phyloP scores from a whole-genome alignment of 192 early-diverging fungal species.

The Backusella mclennaniae region DNA sequence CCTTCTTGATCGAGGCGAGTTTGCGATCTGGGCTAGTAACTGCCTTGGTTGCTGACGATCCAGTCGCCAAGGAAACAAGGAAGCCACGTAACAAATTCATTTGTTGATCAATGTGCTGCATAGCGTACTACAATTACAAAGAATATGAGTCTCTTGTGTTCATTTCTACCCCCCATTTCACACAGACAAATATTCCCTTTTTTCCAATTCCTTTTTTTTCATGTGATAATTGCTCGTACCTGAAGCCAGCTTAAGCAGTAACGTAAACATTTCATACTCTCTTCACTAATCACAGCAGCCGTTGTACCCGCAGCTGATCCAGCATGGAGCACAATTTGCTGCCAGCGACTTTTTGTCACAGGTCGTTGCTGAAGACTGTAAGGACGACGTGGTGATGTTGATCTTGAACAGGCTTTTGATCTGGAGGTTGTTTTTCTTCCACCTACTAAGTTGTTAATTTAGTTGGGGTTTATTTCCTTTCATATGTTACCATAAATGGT shows the following conservation, averaged over 20 bases:
- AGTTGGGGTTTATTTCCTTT: not conserved
- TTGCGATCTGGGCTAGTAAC: conserved; percentile 33
- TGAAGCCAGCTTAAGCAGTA: conserved; percentile 89
- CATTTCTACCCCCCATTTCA: not conserved
- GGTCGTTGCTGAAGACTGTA: conserved; percentile 26
- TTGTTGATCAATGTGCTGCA: conserved; percentile 65
- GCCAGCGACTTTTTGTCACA: conserved; percentile 47
- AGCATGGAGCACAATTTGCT: conserved; percentile 56
- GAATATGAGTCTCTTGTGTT: not conserved
- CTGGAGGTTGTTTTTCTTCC: conserved; percentile 11
- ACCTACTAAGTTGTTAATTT: not conserved
- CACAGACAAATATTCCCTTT: not conserved
- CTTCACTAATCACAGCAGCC: conserved; percentile 80
- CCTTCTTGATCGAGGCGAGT: conserved; percentile 66
- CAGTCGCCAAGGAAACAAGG: conserved; percentile 44
- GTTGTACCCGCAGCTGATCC: conserved; percentile 60
- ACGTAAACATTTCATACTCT: conserved; percentile 79
- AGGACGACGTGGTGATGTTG: conserved; percentile 33
- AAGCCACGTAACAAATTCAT: conserved; percentile 60
- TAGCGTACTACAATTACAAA: conserved; percentile 61
- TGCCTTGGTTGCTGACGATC: conserved; percentile 12
- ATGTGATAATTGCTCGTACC: conserved; percentile 29
- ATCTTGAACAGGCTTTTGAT: conserved; percentile 31
- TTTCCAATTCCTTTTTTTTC: not conserved
- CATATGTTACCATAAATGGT: not conserved